A percentile compares a stretch with the other conserved stretches of the same genome.
These are phyloP conservation scores for Teunomyces barrocoloradensis DNA, from an alignment of 805 yeast species.

Conservation along the genomic window DNA sequence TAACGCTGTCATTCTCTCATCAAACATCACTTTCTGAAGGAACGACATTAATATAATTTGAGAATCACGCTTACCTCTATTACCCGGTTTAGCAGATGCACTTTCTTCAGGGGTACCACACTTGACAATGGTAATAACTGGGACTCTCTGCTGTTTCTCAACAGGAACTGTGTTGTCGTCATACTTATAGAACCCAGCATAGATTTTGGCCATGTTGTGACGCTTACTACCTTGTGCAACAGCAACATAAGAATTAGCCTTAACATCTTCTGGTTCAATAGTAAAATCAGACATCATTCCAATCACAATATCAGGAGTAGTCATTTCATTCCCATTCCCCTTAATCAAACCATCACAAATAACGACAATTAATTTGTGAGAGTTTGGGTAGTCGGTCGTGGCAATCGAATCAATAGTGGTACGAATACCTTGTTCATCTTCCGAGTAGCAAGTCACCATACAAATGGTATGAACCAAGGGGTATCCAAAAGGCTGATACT, in stretches of 20 bases:
- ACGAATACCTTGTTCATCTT: constrained; percentile 81
- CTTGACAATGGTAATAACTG: constrained; percentile 74
- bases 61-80: constrained; percentile 95
- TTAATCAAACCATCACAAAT: constrained; percentile 93
- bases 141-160: constrained; percentile 84
- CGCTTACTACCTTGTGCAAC: constrained; percentile 93
- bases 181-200: constrained; percentile 90
- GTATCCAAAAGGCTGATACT: constrained; percentile 80
- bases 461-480: constrained; percentile 56
- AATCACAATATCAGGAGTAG: constrained; percentile 88
- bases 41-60: constrained; percentile 90
- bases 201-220: constrained; percentile 97
- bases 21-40: constrained; percentile 81
- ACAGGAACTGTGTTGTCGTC: constrained; percentile 70
- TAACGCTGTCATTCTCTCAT: constrained; percentile 90
- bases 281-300: constrained; percentile 77
- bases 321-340: constrained; percentile 84
- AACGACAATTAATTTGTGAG: constrained; percentile 82
- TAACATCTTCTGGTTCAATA: constrained; percentile 69
- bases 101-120: constrained; percentile 86
- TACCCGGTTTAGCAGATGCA: constrained; percentile 69
- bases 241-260: constrained; percentile 86
- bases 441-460: constrained; percentile 89
- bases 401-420: constrained; percentile 89
- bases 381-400: constrained; percentile 94